Evolutionary conservation across 192 early-diverging fungal species (phyloP).

Genomic region (Coemansia sp.): DNA sequence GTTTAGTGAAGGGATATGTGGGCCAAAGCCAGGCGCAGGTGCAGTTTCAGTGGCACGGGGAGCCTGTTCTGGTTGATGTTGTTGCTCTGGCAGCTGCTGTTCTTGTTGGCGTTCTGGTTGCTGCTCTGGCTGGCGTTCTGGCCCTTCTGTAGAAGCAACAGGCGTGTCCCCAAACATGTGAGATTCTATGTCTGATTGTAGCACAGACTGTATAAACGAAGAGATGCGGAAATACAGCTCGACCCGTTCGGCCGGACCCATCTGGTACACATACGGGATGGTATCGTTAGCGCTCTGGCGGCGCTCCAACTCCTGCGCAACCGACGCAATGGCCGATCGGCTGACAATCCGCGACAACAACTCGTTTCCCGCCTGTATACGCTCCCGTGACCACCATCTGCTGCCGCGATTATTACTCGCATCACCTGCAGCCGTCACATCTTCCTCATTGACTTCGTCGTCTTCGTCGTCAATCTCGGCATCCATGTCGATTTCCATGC

Average conservation of each 20-base stretch:
- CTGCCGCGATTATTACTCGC: not conserved
- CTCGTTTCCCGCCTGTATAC: constrained; percentile 27
- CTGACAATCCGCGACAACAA: constrained; percentile 40
- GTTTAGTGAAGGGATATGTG: not conserved
- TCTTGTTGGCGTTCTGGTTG: not conserved
- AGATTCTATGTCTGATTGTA: not conserved
- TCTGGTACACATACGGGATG: not conserved
- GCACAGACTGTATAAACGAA: not conserved
- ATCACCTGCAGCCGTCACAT: not conserved
- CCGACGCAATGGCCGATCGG: constrained; percentile 29
- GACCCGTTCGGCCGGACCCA: not conserved
- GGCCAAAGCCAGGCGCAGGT: not conserved
- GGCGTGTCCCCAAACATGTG: too few relatives aligned
- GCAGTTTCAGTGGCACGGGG: too few relatives aligned
- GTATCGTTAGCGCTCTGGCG: not conserved
- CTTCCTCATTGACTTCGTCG: not conserved
- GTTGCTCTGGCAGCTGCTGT: not conserved
- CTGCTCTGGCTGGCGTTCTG: not conserved
- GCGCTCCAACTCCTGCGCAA: constrained; percentile 36
- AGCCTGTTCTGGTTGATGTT: too few relatives aligned
- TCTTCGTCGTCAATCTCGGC: not conserved
- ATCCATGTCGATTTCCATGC: not conserved
- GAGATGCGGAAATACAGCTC: constrained; percentile 4
- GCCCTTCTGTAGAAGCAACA: too few relatives aligned
- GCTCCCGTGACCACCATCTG: not conserved